phyloP scores from a whole-genome alignment of 257 asterid genomes.

The Solanum habrochaites region DNA sequence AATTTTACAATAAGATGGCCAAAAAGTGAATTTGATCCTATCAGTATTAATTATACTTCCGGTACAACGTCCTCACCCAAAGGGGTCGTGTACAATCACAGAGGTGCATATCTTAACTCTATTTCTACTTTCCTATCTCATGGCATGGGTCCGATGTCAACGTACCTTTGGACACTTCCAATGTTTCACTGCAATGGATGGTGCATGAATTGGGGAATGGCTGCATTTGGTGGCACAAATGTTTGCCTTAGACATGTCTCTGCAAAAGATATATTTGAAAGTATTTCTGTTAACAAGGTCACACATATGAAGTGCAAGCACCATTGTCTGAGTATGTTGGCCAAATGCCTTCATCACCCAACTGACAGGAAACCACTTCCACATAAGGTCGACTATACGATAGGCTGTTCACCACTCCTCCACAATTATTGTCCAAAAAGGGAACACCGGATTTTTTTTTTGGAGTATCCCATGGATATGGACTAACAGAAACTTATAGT shows the following conservation, averaged over 20 bases:
- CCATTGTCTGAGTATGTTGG: constrained; percentile 23
- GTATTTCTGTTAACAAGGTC: constrained; percentile 8
- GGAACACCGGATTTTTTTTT: constrained; percentile 19
- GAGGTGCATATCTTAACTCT: constrained; percentile 15
- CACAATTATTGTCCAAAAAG: constrained; percentile 17
- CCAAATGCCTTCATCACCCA: constrained; percentile 3
- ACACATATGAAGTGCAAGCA: constrained; percentile 22
- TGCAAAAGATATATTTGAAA: constrained; percentile 15
- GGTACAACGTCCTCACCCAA: neutral
- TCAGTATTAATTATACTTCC: neutral
- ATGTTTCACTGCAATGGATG: constrained; percentile 31
- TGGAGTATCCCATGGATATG: constrained; percentile 16
- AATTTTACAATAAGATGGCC: constrained; percentile 12
- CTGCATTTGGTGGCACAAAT: constrained; percentile 22
- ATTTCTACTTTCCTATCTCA: constrained; percentile 3
- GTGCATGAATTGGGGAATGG: constrained; percentile 24
- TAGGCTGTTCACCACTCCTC: constrained; percentile 24
- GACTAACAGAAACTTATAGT: constrained; percentile 24
- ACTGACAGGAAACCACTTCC: constrained; percentile 10
- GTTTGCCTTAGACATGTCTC: constrained; percentile 11
- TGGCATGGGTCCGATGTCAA: constrained; percentile 6
- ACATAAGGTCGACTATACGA: constrained; percentile 12
- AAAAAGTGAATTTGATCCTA: constrained; percentile 16
- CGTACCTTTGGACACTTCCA: constrained; percentile 28
- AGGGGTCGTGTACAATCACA: neutral